Conservation (phyloP, 352 stramenopile species). For the Pythium phragmiticola region DNA sequence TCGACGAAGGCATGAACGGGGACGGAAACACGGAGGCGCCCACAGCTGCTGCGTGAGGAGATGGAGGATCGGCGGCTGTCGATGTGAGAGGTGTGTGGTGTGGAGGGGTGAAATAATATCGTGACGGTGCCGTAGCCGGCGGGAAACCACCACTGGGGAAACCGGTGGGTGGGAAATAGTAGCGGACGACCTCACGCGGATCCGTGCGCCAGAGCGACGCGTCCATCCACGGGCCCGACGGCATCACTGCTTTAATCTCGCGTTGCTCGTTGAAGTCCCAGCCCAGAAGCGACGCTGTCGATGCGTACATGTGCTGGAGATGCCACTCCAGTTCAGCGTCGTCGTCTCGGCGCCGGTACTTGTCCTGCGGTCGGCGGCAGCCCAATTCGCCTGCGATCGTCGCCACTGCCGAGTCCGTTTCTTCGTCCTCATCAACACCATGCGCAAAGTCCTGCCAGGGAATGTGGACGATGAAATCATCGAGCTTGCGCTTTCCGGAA, state of each 20-base stretch:
- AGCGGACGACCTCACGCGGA: slow-evolving; percentile 72
- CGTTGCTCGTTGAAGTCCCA: slow-evolving; percentile 73
- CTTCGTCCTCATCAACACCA: slow-evolving; percentile 11
- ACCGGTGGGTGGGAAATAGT: slow-evolving; percentile 24
- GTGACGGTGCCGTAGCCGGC: slow-evolving; percentile 24
- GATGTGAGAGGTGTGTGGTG: not conserved
- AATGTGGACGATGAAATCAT: slow-evolving; percentile 62
- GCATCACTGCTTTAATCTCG: slow-evolving; percentile 31
- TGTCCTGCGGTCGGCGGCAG: slow-evolving; percentile 25
- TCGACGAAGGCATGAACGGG: slow-evolving; percentile 22
- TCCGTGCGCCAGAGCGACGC: slow-evolving; percentile 61
- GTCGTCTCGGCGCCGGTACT: slow-evolving; percentile 35
- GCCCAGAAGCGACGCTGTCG: slow-evolving; percentile 62
- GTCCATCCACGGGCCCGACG: slow-evolving; percentile 42
- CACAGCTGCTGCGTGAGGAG: slow-evolving; percentile 8
- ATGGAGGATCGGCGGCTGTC: slow-evolving; percentile 14
- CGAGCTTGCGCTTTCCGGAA: slow-evolving; percentile 66
- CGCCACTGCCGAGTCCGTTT: not conserved
- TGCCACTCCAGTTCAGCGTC: slow-evolving; percentile 65
- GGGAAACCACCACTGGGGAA: slow-evolving; percentile 13
- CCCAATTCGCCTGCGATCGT: slow-evolving; percentile 12
- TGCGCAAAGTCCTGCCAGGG: slow-evolving; percentile 28
- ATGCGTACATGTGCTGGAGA: slow-evolving; percentile 73
- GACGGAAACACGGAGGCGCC: slow-evolving; percentile 12
- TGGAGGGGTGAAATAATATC: slow-evolving; percentile 49